phyloP scores from a whole-genome alignment of 73 alveolate genomes.

The Paramecium sonneborni region DNA sequence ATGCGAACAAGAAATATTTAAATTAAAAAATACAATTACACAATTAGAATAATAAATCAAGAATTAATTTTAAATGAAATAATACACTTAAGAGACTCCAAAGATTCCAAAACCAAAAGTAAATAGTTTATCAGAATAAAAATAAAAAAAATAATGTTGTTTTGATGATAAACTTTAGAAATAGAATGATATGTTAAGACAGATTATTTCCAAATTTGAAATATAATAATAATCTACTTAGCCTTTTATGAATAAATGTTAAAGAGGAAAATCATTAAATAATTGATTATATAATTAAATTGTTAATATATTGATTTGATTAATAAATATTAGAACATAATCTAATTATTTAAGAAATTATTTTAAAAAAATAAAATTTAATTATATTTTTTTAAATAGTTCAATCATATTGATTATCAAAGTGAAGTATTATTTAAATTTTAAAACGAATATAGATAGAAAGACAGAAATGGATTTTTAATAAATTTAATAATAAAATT shows the following conservation, averaged over 20 bases:
- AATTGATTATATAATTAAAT: not conserved
- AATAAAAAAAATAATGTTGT: not conserved
- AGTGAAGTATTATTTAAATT: too few species aligned
- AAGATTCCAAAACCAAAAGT: not conserved
- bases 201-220: not conserved
- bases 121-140: not conserved
- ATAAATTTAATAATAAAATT: too few species aligned
- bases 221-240: not conserved
- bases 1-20: not conserved
- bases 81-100: not conserved
- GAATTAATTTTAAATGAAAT: not conserved
- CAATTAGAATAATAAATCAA: not conserved
- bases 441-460: too few species aligned
- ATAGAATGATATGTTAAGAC: not conserved
- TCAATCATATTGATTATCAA: too few species aligned
- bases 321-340: too few species aligned
- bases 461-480: too few species aligned
- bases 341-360: too few species aligned
- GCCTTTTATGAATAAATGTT: not conserved
- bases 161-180: not conserved
- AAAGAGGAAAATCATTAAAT: constrained; percentile 9
- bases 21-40: not conserved
- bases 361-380: too few species aligned
- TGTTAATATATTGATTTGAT: too few species aligned
- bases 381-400: too few species aligned